These are phyloP conservation scores for Whalleya microplaca DNA, from an alignment of 2,329 filamentous ascomycete genomes.

Conservation along the genomic window DNA sequence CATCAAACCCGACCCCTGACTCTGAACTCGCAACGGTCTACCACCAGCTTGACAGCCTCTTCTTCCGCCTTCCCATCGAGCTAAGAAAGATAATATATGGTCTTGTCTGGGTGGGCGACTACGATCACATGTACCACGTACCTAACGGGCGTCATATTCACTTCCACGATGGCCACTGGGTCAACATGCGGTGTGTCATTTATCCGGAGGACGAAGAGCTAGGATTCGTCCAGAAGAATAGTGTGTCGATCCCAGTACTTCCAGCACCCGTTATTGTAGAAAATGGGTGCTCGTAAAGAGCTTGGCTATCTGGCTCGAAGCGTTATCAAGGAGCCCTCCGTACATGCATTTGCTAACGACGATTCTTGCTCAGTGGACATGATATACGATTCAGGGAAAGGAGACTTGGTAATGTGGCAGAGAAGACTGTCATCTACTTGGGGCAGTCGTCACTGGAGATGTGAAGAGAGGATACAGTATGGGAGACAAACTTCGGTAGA, in stretches of 20 bases:
- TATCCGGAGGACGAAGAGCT: conserved; percentile 31
- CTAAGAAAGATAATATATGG: conserved; percentile 39
- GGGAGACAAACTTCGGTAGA: conserved; percentile 28
- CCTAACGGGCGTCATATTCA: conserved; percentile 33
- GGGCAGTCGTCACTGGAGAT: conserved; percentile 40
- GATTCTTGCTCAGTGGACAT: conserved; percentile 27
- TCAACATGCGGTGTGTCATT: conserved; percentile 36
- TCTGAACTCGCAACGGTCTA: conserved; percentile 12
- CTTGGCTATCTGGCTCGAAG: too few relatives aligned
- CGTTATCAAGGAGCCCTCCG: background rate
- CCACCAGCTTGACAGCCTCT: conserved; percentile 30
- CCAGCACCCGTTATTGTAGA: background rate
- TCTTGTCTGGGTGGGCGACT: conserved; percentile 29
- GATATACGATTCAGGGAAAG: conserved; percentile 19
- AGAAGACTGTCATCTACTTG: conserved; percentile 34
- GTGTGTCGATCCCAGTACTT: conserved; percentile 7
- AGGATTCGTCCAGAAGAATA: conserved; percentile 34
- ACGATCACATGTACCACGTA: conserved; percentile 34
- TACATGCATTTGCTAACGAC: background rate
- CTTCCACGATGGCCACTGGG: conserved; percentile 36
- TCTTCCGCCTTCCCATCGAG: conserved; percentile 41
- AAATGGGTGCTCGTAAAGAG: too few relatives aligned
- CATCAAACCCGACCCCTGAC: background rate
- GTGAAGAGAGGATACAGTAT: conserved; percentile 33
- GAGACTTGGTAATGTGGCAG: conserved; percentile 34